Conservation (phyloP, 2,329 filamentous ascomycete genomes). For the Colletotrichum sp. region DNA sequence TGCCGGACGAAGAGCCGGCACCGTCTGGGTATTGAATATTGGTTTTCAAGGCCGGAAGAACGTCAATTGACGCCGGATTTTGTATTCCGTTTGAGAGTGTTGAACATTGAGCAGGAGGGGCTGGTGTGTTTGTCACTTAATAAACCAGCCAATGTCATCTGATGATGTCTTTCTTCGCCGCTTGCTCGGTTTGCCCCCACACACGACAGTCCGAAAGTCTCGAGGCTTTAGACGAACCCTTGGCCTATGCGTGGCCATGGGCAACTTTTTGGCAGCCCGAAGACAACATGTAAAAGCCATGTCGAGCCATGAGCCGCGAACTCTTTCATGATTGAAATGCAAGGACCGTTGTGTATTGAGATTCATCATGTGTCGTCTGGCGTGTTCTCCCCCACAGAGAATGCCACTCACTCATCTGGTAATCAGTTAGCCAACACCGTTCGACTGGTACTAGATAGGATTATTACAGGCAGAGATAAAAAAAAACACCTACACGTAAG, state of each 20-base stretch:
- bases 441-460: no score
- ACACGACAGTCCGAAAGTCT: not conserved
- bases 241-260: not conserved
- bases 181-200: not conserved
- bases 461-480: no score
- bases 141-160: not conserved
- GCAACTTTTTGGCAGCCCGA: not conserved
- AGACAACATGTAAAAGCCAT: not conserved
- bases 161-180: not conserved
- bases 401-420: not conserved
- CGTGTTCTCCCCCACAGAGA: not conserved
- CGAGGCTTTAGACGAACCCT: not conserved
- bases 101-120: accelerated
- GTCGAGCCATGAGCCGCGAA: not conserved
- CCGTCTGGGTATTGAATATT: not conserved
- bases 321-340: no score
- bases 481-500: not conserved
- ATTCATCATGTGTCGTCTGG: not conserved
- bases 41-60: not conserved
- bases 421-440: not conserved
- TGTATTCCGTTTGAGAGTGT: not conserved
- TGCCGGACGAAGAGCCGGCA: not conserved
- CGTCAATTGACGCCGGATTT: not conserved
- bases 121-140: not conserved
- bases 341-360: not conserved